Evolutionary conservation across 2,329 filamentous ascomycete genomes (phyloP).

Genomic region (Phialophora expanda): DNA sequence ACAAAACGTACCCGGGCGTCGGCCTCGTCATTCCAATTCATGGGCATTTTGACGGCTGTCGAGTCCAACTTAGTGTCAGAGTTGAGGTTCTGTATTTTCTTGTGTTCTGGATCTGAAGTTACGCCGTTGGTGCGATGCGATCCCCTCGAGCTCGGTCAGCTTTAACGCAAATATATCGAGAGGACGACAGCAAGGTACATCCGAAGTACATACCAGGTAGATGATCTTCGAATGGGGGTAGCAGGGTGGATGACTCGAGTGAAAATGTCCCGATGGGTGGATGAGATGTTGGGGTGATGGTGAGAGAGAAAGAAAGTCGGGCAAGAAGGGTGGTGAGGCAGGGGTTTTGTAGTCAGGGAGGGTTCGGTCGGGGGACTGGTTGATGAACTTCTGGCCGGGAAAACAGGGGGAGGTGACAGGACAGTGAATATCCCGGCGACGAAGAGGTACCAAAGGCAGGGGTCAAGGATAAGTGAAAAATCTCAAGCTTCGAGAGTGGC

Average conservation of each 20-base stretch:
- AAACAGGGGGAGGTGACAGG: constrained; percentile 1
- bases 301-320: not conserved
- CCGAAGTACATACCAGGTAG: not conserved
- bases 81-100: not conserved
- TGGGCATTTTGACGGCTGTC: constrained; percentile 31
- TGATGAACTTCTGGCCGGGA: not conserved
- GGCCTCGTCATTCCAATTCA: constrained; percentile 28
- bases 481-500: not conserved
- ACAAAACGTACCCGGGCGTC: constrained; percentile 27
- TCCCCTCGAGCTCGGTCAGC: not conserved
- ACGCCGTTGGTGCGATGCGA: not conserved
- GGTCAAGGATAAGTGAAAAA: not conserved
- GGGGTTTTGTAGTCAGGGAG: constrained; percentile 17
- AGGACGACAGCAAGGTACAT: not conserved
- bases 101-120: not conserved
- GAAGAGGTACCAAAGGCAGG: not conserved
- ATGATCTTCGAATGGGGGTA: not conserved
- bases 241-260: not conserved
- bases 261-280: not conserved
- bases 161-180: not conserved
- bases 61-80: not conserved
- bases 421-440: not conserved
- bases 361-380: not conserved
- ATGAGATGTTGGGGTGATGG: not conserved
- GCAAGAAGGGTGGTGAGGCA: constrained; percentile 16